phyloP scores from a whole-genome alignment of 306 rosid genomes.

The Betula pendula region DNA sequence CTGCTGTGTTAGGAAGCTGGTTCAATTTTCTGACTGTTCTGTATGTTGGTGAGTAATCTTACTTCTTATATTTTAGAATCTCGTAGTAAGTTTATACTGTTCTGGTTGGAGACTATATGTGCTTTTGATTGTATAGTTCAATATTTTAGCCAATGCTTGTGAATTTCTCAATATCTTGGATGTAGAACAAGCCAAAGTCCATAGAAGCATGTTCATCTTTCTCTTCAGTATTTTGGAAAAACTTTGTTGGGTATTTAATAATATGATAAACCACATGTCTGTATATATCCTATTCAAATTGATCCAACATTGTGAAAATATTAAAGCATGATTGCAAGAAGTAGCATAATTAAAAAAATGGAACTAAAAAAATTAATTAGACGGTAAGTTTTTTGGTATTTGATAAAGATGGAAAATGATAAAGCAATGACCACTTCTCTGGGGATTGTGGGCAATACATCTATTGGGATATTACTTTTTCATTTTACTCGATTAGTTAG shows the following conservation, averaged over 20 bases:
- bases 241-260: background rate
- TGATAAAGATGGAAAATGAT: background rate
- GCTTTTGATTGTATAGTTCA: background rate
- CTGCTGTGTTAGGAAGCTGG: conserved; percentile 86
- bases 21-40: conserved; percentile 77
- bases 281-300: background rate
- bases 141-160: background rate
- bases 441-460: background rate
- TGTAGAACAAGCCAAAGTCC: background rate
- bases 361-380: background rate
- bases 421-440: background rate
- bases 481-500: too few relatives aligned
- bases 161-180: background rate
- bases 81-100: background rate
- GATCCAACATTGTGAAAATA: background rate
- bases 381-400: background rate
- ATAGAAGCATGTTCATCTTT: background rate
- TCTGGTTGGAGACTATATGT: background rate
- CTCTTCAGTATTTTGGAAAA: background rate
- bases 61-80: background rate
- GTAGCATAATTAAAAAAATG: background rate
- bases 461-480: too few relatives aligned
- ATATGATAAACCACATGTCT: background rate
- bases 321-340: background rate
- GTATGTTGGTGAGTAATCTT: conserved; percentile 66